phyloP scores from a whole-genome alignment of 352 stramenopile genomes.

The Phytophthora sp. region DNA sequence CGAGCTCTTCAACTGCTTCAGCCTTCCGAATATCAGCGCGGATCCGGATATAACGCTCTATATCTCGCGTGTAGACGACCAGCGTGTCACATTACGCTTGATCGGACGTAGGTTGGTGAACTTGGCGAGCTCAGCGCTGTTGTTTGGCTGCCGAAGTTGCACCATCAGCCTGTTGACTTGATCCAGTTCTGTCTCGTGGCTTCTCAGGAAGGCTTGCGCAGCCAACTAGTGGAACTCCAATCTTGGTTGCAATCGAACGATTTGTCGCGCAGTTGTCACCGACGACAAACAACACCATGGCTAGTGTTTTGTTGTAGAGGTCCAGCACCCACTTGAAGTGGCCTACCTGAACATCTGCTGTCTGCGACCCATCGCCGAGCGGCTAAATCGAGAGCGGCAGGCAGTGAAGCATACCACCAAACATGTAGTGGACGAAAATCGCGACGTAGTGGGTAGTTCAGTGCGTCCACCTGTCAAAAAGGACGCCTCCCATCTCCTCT shows the following conservation, averaged over 20 bases:
- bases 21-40: constrained; percentile 10
- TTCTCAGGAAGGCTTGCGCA: neutral
- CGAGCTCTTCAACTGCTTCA: constrained; percentile 19
- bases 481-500: neutral
- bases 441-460: neutral
- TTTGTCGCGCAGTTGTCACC: neutral
- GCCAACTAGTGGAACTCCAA: neutral
- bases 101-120: constrained; percentile 3
- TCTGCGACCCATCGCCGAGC: neutral
- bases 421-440: neutral
- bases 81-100: constrained; percentile 18
- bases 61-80: constrained; percentile 16
- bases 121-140: constrained; percentile 8
- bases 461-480: neutral
- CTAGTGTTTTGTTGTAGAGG: neutral
- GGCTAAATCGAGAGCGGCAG: neutral
- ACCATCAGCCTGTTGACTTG: constrained; percentile 11
- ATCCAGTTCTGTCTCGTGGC: neutral
- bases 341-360: neutral
- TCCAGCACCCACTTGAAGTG: neutral
- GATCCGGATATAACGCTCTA: constrained; percentile 7
- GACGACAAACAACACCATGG: neutral
- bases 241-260: neutral
- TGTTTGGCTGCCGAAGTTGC: constrained; percentile 18
- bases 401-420: neutral